These are phyloP conservation scores for Pulveroboletus ravenelii DNA, from an alignment of 768 basidiomycete genomes.

Conservation along the genomic window DNA sequence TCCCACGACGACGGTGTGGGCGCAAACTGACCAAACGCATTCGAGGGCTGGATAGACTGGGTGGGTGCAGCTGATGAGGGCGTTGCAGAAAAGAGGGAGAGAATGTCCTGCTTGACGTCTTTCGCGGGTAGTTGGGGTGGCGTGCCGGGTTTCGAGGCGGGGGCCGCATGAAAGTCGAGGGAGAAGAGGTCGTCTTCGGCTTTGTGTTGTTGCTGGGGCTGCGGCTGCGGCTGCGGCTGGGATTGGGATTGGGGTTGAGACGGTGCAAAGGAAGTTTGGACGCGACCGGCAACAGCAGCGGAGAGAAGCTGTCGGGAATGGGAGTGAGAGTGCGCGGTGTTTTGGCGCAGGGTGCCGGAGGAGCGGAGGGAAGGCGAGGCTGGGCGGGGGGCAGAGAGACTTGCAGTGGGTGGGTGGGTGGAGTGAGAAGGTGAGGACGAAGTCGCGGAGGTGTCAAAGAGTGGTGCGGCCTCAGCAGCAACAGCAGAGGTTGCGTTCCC, in stretches of 20 bases:
- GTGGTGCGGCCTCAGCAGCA: not conserved
- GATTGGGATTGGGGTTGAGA: not conserved
- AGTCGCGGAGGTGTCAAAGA: constrained; percentile 5
- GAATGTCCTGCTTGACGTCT: too few species aligned
- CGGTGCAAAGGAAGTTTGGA: constrained; percentile 7
- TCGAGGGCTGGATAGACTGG: too few species aligned
- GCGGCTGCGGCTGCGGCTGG: not conserved
- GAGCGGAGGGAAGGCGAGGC: constrained; percentile 26
- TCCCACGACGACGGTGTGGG: too few species aligned
- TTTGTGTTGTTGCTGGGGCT: constrained; percentile 7
- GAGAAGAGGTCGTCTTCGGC: constrained; percentile 65
- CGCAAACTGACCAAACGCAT: too few species aligned
- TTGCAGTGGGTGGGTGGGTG: constrained; percentile 11
- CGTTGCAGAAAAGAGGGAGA: too few species aligned
- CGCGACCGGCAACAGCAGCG: constrained; percentile 37
- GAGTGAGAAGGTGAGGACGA: not conserved
- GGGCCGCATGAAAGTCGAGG: too few species aligned
- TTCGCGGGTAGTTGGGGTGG: too few species aligned
- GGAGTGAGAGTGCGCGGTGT: constrained; percentile 7
- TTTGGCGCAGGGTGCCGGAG: constrained; percentile 23
- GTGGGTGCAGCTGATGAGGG: too few species aligned
- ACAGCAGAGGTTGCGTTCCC: not conserved
- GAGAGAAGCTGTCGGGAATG: constrained; percentile 29
- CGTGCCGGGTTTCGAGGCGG: too few species aligned
- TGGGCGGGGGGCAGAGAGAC: constrained; percentile 24